These are phyloP conservation scores for Penstemon eatonii DNA, from an alignment of 257 asterid species.

Conservation along the genomic window DNA sequence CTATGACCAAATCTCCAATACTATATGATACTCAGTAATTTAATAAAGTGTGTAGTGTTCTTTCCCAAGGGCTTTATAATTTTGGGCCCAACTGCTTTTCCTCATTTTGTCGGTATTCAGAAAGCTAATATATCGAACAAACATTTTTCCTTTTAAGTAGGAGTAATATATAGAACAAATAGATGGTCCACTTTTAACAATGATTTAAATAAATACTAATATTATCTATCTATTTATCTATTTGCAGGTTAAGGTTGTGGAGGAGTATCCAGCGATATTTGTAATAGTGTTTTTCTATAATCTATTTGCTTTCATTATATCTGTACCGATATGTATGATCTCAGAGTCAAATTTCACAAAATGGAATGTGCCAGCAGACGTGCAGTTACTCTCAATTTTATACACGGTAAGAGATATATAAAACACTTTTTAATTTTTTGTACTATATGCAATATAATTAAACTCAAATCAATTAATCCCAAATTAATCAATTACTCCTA, in stretches of 20 bases:
- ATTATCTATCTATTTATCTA: not conserved
- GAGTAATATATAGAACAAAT: too few species aligned
- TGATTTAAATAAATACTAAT: not conserved
- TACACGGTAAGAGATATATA: constrained; percentile 23
- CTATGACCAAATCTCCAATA: too few species aligned
- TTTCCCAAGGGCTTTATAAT: too few species aligned
- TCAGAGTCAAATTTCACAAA: constrained; percentile 7
- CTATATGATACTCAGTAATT: too few species aligned
- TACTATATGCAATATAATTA: too few species aligned
- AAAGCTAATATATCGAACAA: too few species aligned
- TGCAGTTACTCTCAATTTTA: constrained; percentile 11
- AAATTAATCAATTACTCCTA: too few species aligned
- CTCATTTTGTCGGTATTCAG: too few species aligned
- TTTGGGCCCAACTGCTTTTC: too few species aligned
- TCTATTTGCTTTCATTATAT: constrained; percentile 17
- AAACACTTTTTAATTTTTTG: not conserved
- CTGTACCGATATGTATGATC: constrained; percentile 16
- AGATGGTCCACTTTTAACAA: not conserved
- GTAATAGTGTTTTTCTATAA: constrained; percentile 19
- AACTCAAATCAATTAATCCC: too few species aligned
- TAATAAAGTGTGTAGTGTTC: too few species aligned
- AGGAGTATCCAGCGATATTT: constrained; percentile 28
- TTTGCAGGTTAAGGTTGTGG: constrained; percentile 30
- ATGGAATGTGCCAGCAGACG: constrained; percentile 21
- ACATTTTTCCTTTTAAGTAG: too few species aligned